Percentiles rank a stretch among this genome's conserved stretches.
These are phyloP conservation scores for Orychophragmus violaceus DNA, from an alignment of 345 rosid species.

Conservation along the genomic window DNA sequence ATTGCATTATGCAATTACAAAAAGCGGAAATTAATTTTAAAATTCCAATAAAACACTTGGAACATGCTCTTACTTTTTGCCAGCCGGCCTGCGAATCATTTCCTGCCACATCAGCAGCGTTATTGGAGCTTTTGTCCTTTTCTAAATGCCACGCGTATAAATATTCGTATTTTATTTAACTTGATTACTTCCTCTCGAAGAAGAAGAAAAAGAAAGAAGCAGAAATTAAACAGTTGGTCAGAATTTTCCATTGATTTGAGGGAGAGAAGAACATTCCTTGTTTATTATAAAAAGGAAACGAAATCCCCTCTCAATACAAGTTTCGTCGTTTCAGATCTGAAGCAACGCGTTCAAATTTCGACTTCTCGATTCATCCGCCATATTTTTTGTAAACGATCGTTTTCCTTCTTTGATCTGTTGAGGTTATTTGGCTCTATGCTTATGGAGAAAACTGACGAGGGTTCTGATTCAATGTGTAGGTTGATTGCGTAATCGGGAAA, in stretches of 20 bases:
- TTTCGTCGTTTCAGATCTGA: conserved; percentile 20
- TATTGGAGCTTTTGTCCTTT: conserved; percentile 4
- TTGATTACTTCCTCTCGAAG: too few species aligned
- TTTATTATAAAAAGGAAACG: not conserved
- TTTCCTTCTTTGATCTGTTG: not conserved
- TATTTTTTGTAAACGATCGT: not conserved
- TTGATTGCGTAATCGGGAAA: conserved; percentile 27
- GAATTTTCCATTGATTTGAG: not conserved
- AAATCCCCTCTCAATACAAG: not conserved
- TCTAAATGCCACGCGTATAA: not conserved
- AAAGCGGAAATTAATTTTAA: not conserved
- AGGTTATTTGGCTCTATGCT: too few species aligned
- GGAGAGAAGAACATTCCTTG: not conserved
- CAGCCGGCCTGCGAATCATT: conserved; percentile 11
- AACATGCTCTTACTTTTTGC: conserved; percentile 17
- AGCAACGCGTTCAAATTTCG: conserved; percentile 10
- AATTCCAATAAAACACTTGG: not conserved
- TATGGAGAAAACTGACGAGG: not conserved
- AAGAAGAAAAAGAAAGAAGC: not conserved
- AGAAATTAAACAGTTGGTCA: not conserved
- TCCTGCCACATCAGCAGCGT: not conserved
- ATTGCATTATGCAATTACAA: not conserved
- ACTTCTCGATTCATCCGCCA: conserved; percentile 37
- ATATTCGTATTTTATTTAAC: not conserved
- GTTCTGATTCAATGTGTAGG: conserved; percentile 16